Conservation (phyloP, 164 flowering plant genomes). For the Dillenia suffruticosa region DNA sequence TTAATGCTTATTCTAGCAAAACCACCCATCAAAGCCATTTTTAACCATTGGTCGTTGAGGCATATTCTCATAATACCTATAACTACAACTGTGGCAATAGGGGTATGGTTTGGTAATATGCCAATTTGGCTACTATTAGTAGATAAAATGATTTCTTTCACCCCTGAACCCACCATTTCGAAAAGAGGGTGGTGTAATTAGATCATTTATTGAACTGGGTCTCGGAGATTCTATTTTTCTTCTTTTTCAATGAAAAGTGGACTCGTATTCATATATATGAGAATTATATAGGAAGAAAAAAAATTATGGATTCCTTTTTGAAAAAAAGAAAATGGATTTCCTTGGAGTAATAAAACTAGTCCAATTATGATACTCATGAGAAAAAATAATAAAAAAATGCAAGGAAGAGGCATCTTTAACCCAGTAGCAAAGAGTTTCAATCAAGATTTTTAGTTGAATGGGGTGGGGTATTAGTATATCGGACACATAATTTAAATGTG, state of each 20-base stretch:
- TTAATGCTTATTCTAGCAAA: conserved; percentile 6
- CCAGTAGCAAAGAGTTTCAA: conserved; percentile 11
- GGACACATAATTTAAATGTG: no score
- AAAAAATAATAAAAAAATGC: conserved; percentile 12
- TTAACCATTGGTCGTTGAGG: conserved; percentile 8
- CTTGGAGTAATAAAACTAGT: background rate
- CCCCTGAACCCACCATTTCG: background rate
- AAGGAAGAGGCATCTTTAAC: conserved; percentile 15
- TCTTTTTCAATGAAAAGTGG: no score
- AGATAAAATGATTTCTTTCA: no score
- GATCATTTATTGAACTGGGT: no score
- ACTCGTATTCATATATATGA: no score
- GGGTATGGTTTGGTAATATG: background rate
- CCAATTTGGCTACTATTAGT: background rate
- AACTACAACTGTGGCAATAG: conserved; percentile 1
- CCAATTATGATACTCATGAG: conserved; percentile 8
- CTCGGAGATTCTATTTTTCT: no score
- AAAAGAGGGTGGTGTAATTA: no score
- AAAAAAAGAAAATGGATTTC: no score
- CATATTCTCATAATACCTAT: conserved; percentile 3
- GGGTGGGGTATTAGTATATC: conserved; percentile 4
- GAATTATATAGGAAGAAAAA: no score
- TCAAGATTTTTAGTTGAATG: conserved; percentile 11
- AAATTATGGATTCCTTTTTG: background rate
- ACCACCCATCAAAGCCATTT: conserved; percentile 5